Percentiles rank a stretch among this genome's conserved stretches.
phyloP scores from a whole-genome alignment of 1,284 basidiomycete genomes.

The Cutaneotrichosporon mucoides region DNA sequence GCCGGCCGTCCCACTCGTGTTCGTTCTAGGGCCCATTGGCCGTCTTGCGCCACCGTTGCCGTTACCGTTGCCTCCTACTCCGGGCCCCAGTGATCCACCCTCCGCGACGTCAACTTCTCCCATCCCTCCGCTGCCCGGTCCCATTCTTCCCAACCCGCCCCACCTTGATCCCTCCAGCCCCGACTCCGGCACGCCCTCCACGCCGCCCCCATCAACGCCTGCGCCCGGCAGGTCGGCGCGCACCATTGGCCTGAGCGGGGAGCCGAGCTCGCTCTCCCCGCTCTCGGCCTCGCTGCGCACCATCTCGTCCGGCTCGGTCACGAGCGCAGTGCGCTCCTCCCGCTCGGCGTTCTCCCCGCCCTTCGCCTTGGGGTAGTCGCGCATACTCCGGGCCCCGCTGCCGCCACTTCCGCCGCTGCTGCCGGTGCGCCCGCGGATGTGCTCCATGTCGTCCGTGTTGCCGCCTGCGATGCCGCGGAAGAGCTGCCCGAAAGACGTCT shows the following conservation, averaged over 20 bases:
- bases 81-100: background rate
- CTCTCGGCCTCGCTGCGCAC: background rate
- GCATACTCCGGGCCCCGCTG: constrained; percentile 25
- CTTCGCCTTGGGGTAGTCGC: constrained; percentile 36
- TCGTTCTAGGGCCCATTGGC: too few relatives aligned
- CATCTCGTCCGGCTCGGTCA: constrained; percentile 8
- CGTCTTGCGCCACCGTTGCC: too few relatives aligned
- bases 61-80: too few relatives aligned
- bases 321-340: constrained; percentile 33
- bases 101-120: background rate
- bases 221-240: too few relatives aligned
- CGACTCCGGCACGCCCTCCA: too few relatives aligned
- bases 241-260: too few relatives aligned
- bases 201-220: too few relatives aligned
- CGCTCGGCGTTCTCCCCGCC: constrained; percentile 24
- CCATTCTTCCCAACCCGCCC: background rate
- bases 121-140: background rate
- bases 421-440: too few relatives aligned
- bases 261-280: background rate
- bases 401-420: constrained; percentile 13
- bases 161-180: too few relatives aligned
- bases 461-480: background rate
- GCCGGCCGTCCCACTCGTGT: too few relatives aligned
- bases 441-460: background rate
- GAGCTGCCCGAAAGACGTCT: constrained; percentile 5